A percentile compares a stretch with the other conserved stretches of the same genome.
phyloP scores from a whole-genome alignment of 371 early-diverging fungal species.

The Neoconidiobolus thromboides region DNA sequence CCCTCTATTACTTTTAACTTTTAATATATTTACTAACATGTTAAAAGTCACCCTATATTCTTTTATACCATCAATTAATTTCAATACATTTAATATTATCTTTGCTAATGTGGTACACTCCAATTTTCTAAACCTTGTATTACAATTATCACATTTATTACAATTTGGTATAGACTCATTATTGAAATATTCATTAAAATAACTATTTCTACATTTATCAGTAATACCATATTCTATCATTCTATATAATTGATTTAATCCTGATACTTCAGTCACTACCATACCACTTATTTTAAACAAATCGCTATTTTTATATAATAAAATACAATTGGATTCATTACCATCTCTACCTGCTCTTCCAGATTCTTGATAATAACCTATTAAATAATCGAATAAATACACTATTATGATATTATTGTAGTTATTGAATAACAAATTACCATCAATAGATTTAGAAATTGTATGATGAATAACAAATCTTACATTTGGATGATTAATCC shows the following conservation, averaged over 20 bases:
- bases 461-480: constrained; percentile 97
- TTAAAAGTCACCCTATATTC: too few species aligned
- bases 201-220: too few species aligned
- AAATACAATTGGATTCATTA: constrained; percentile 55
- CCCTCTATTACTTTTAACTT: too few species aligned
- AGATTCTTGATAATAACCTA: constrained; percentile 98
- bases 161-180: too few species aligned
- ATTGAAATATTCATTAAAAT: too few species aligned
- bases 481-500: constrained; percentile 98
- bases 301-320: constrained; percentile 81
- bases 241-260: not conserved
- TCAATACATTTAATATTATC: too few species aligned
- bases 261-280: constrained; percentile 1
- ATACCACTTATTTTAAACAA: not conserved
- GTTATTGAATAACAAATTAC: not conserved
- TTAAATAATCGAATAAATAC: too few species aligned
- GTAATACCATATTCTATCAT: not conserved
- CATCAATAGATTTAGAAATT: constrained; percentile 84
- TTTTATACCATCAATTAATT: too few species aligned
- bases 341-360: constrained; percentile 99
- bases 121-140: too few species aligned
- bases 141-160: too few species aligned
- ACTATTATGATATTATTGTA: not conserved
- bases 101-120: too few species aligned
- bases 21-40: too few species aligned